phyloP scores from a whole-genome alignment of 2,329 filamentous ascomycete species.

The Alternaria angustiovoidea region DNA sequence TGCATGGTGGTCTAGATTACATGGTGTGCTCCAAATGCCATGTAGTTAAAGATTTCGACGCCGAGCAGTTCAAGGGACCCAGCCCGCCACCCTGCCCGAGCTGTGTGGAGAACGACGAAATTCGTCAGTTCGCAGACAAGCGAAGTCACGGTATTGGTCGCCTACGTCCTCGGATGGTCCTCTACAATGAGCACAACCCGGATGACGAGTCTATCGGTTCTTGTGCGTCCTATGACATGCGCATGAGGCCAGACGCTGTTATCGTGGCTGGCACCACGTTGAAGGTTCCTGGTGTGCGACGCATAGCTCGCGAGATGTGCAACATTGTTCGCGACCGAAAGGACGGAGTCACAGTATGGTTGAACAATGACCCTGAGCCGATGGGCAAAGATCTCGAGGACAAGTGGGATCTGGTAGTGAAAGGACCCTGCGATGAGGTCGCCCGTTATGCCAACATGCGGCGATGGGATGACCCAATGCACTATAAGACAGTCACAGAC shows the following conservation, averaged over 20 bases:
- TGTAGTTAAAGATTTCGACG: slow-evolving; percentile 77
- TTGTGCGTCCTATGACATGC: slow-evolving; percentile 85
- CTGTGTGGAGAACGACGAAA: slow-evolving; percentile 77
- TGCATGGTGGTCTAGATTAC: slow-evolving; percentile 91
- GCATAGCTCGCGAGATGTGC: slow-evolving; percentile 91
- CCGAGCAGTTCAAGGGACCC: slow-evolving; percentile 81
- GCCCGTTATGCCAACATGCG: slow-evolving; percentile 73
- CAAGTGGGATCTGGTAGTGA: slow-evolving; percentile 91
- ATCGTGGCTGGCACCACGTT: slow-evolving; percentile 95
- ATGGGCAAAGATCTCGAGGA: slow-evolving; percentile 85
- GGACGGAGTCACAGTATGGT: slow-evolving; percentile 90
- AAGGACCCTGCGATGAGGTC: slow-evolving; percentile 86
- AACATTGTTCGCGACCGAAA: slow-evolving; percentile 81
- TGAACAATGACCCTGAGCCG: slow-evolving; percentile 88
- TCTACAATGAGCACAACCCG: slow-evolving; percentile 97
- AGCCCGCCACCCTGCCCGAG: slow-evolving; percentile 79
- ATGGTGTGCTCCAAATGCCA: slow-evolving; percentile 97
- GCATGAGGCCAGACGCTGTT: slow-evolving; percentile 85
- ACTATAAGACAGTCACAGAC: slow-evolving; percentile 46
- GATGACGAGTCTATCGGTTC: slow-evolving; percentile 96
- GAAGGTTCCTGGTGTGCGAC: slow-evolving; percentile 90
- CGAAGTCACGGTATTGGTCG: slow-evolving; percentile 92
- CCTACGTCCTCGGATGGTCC: slow-evolving; percentile 88
- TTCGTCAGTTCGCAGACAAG: slow-evolving; percentile 82
- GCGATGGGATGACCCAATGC: slow-evolving; percentile 62